Base-by-base conservation (phyloP, 805 yeast species). In the Monosporozyma unispora region DNA sequence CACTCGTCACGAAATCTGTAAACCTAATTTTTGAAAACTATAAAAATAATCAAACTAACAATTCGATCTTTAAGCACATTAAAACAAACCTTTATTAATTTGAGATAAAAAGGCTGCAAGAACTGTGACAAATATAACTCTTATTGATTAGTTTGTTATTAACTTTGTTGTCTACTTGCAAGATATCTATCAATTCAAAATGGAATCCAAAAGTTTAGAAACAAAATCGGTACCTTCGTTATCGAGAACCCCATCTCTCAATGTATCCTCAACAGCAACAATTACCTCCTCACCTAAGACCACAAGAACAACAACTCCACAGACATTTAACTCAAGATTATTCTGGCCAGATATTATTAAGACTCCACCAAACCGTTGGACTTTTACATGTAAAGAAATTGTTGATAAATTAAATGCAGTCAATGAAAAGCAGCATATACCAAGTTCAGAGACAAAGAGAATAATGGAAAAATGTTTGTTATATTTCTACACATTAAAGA, bases 291-390 rank as follows among this genome's bases (percentile, higher is more conserved):
- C 35, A 19, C 28, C 46, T n/a, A 11, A 12, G 27, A 8, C 22
- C 5, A 18, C 22, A 12, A 18, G 7, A 18, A 12, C 37, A 37
- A 39, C 25, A 29, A 40, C 39, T 19, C 44, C 45, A 6, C 38
- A 19, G 37, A 22, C 49, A 6, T 61, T 62, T 49, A 67, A 66
- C 47, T 40, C 64, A 11, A 53, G 69, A 45, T 38, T 59, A 4
- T 51, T 64, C 22, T 67, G 70, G 70, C 70, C 70, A 2, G 68
- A 66, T 52, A 57, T 64, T 29, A 63, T 67, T 16, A 58, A 52
- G 39, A 55, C 59, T 12, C 70, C 70, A 16, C 50, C 47, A 16
- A 67, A 66, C 42, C 49, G 52, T 27, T 67, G 70, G 70, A 50
- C 54, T 3, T 67, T 57, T 46, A 53, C 57, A 4, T 56, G 63